phyloP scores from a whole-genome alignment of 2,329 filamentous ascomycete species.

The Aspergillus cejpii region DNA sequence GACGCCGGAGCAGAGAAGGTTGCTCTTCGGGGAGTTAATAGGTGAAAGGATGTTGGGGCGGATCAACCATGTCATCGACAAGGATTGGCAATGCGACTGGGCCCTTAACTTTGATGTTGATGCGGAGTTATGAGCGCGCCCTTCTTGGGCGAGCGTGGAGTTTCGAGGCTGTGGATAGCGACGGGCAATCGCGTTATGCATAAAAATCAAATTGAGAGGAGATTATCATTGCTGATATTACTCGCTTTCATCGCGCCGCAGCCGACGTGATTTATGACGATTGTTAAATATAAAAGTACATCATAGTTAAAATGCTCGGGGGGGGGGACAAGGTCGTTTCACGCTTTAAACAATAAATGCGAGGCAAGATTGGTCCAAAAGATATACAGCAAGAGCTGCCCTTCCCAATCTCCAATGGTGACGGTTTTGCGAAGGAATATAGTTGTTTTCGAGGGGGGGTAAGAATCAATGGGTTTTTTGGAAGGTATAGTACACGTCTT shows the following conservation, averaged over 20 bases:
- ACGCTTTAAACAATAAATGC: constrained; percentile 22
- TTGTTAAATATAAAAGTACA: constrained; percentile 30
- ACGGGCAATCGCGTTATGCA: not conserved
- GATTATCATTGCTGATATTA: constrained; percentile 29
- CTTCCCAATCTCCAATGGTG: constrained; percentile 16
- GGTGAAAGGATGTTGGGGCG: constrained; percentile 52
- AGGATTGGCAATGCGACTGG: constrained; percentile 40
- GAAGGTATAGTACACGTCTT: constrained; percentile 31
- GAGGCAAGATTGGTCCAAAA: constrained; percentile 12
- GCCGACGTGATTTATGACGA: constrained; percentile 15
- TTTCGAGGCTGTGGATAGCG: not conserved
- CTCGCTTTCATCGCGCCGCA: constrained; percentile 19
- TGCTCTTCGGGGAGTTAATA: constrained; percentile 47
- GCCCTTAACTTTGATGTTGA: constrained; percentile 15
- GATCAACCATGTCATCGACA: constrained; percentile 49
- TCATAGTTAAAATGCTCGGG: constrained; percentile 28
- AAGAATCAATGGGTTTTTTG: constrained; percentile 27
- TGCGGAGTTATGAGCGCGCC: not conserved
- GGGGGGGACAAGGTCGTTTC: constrained; percentile 19
- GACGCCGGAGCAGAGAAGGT: constrained; percentile 45
- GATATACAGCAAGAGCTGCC: constrained; percentile 5
- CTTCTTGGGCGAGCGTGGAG: too few relatives aligned
- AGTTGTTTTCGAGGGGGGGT: constrained; percentile 13
- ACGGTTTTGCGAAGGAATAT: constrained; percentile 17
- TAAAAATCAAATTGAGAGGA: constrained; percentile 20